These are phyloP conservation scores for Trichoderma cornu-damae DNA, from an alignment of 2,329 filamentous ascomycete genomes.

Conservation along the genomic window DNA sequence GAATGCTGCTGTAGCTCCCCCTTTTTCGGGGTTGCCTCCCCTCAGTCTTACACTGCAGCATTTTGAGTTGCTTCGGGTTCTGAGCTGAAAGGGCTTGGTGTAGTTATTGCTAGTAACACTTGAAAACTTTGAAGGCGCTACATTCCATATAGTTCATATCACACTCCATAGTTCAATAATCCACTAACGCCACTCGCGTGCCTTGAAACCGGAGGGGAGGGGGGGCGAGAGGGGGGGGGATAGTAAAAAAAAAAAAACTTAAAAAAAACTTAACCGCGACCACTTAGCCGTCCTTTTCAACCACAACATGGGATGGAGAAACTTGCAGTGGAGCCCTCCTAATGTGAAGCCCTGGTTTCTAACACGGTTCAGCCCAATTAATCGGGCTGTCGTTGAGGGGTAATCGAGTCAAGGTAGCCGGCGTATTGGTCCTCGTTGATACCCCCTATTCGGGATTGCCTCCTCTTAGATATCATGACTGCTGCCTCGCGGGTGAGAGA, in stretches of 20 bases:
- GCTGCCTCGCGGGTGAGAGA: constrained; percentile 10
- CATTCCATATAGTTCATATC: too few species aligned
- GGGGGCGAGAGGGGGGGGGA: too few species aligned
- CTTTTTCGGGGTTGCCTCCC: too few species aligned
- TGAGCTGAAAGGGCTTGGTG: too few species aligned
- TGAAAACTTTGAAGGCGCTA: too few species aligned
- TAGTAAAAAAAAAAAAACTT: too few species aligned
- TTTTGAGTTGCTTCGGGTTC: background rate
- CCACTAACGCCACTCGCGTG: too few species aligned
- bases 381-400: constrained; percentile 6
- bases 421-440: background rate
- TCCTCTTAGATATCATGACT: background rate
- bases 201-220: too few species aligned
- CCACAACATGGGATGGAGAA: constrained; percentile 1
- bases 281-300: constrained; percentile 11
- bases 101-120: too few species aligned
- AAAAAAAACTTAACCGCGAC: constrained; percentile 8
- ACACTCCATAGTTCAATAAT: too few species aligned
- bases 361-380: background rate
- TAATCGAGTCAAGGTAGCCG: constrained; percentile 1
- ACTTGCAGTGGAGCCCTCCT: constrained; percentile 16
- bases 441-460: background rate
- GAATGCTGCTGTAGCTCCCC: too few species aligned
- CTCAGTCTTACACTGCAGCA: too few species aligned
- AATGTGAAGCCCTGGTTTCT: constrained; percentile 6